Evolutionary conservation across 108 stramenopile genomes (phyloP), one percentile per base, ranked within the genome.

Genomic region (Bacterosira constricta): DNA sequence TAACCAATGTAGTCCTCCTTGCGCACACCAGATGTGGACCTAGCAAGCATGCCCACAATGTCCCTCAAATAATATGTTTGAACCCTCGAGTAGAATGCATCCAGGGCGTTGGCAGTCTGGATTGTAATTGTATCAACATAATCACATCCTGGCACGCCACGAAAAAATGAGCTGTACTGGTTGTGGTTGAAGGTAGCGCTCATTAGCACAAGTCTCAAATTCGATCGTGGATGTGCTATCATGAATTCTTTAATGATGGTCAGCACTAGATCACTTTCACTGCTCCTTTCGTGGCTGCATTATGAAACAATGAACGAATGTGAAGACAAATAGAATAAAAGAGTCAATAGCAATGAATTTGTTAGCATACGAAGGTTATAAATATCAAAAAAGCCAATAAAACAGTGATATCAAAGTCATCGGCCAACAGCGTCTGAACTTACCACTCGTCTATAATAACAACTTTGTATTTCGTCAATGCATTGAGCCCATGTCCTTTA

Each of bases 381-480:
- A 3, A 26, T 8, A 44, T 44, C 42, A 17, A 44, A 13, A 6
- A 44, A 17, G 17, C 42, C 2, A 44, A 44, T 44, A 17, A 44
- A 44, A 44, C 2, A 17, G 13, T n/a, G n/a, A n/a, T n/a, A 44
- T 17, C 13, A n/a, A 17, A 44, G 42, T 39, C 2, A 44, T 2
- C 13, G 42, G 17, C 42, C n/a, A 44, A 44, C 42, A 17, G 42
- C 2, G 17, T 17, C n/a, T 5, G 42, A 44, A 13, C 42, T 44
- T 44, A 44, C 42, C 82, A 83, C 70, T 83, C 83, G 45, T 83
- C 83, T 23, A 83, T 80, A 45, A 83, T 57, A 17, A 80, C 59
- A 3, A 55, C 75, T 27, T 76, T 66, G 49, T 76, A 80, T 45
- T 71, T 69, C 10, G 73, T 52, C 50, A 83, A 35, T 18, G 78